Percentiles rank a stretch among this genome's conserved stretches.
Evolutionary conservation across 305 asterid genomes (phyloP).

Genomic region (Fraxinus xanthoxyloides): DNA sequence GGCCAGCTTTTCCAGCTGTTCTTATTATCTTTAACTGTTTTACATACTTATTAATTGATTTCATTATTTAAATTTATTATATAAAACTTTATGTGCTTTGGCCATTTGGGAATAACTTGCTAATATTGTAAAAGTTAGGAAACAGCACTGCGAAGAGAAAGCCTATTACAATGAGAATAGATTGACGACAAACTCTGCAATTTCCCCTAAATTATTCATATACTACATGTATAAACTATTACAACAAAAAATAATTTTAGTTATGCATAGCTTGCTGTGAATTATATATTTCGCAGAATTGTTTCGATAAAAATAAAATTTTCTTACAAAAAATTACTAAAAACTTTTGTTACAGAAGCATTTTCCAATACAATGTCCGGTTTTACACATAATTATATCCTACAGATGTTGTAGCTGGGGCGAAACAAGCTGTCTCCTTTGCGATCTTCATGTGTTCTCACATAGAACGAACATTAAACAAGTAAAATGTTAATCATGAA

Average conservation of each 20-base stretch:
- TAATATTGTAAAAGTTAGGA: background rate
- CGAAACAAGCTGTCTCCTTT: background rate
- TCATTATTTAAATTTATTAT: background rate
- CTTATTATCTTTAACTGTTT: background rate
- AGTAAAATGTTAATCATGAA: background rate
- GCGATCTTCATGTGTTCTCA: background rate
- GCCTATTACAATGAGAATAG: background rate
- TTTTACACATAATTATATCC: background rate
- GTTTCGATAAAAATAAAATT: background rate
- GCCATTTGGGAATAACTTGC: background rate
- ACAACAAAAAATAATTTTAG: background rate
- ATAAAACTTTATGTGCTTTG: background rate
- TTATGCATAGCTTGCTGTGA: background rate
- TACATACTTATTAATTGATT: background rate
- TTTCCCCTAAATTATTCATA: background rate
- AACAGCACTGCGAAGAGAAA: background rate
- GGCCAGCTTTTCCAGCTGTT: background rate
- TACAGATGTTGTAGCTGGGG: background rate
- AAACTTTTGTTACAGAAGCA: background rate
- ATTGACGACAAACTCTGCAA: background rate
- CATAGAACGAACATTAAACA: background rate
- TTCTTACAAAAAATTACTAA: background rate
- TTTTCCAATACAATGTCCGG: background rate
- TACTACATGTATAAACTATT: background rate
- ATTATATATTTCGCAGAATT: background rate